Conservation (phyloP, 768 basidiomycete species). For the Russula sp. region DNA sequence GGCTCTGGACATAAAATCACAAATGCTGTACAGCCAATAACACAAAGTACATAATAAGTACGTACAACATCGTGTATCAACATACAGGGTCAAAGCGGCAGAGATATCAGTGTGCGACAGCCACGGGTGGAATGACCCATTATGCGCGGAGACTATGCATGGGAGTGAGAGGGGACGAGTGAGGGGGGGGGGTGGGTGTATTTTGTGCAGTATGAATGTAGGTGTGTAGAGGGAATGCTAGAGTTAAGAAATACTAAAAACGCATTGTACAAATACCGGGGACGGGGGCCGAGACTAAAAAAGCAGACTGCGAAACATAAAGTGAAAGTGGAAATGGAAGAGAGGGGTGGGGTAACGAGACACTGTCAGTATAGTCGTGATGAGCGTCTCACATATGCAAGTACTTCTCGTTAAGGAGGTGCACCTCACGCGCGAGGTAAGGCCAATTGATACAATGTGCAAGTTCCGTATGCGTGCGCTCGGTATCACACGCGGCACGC, state of each 20-base stretch:
- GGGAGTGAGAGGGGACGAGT: background rate
- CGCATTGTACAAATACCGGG: conserved; percentile 17
- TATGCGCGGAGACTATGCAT: conserved; percentile 5
- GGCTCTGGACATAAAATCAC: background rate
- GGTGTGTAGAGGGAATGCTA: background rate
- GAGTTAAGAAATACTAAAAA: conserved; percentile 12
- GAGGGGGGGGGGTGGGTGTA: background rate
- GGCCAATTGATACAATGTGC: conserved; percentile 74
- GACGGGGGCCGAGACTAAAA: conserved; percentile 6
- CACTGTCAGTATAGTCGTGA: background rate
- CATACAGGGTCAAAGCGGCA: background rate
- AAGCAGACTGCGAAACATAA: conserved; percentile 3
- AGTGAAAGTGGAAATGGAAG: background rate
- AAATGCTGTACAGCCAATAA: conserved; percentile 12
- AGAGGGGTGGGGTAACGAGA: background rate
- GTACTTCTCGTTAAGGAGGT: conserved; percentile 82
- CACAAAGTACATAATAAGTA: conserved; percentile 10
- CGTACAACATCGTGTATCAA: conserved; percentile 10
- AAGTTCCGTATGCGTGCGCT: conserved; percentile 48
- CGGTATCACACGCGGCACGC: conserved; percentile 48
- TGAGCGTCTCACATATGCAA: conserved; percentile 27
- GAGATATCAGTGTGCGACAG: background rate
- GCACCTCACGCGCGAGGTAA: conserved; percentile 77
- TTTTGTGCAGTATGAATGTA: conserved; percentile 7
- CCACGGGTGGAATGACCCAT: background rate